These are phyloP conservation scores for Amyloporia xantha DNA, from an alignment of 768 basidiomycete genomes.

Conservation along the genomic window DNA sequence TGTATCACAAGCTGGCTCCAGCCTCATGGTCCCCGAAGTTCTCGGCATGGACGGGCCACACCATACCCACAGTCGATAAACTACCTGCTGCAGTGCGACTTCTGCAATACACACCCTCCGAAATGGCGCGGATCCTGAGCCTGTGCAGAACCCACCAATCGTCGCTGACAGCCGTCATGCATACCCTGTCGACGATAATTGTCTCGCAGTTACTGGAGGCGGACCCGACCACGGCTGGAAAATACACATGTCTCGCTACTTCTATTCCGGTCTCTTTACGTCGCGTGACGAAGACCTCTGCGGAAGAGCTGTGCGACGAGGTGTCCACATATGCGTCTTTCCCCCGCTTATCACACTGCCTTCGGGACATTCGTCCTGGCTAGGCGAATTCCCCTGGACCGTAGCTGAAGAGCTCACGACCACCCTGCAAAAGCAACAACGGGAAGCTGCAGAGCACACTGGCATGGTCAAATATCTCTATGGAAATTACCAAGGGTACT, in stretches of 20 bases:
- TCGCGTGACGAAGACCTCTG: slow-evolving; percentile 20
- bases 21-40: slow-evolving; percentile 19
- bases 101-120: slow-evolving; percentile 19
- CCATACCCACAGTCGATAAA: slow-evolving; percentile 14
- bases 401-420: slow-evolving; percentile 23
- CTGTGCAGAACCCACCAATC: slow-evolving; percentile 25
- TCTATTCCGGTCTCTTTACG: slow-evolving; percentile 31
- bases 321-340: slow-evolving; percentile 20
- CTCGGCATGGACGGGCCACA: slow-evolving; percentile 28
- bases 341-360: slow-evolving; percentile 12
- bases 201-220: slow-evolving; percentile 22
- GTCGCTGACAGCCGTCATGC: slow-evolving; percentile 28
- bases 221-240: not conserved
- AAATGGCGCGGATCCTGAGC: slow-evolving; percentile 17
- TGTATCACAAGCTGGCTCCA: slow-evolving; percentile 25
- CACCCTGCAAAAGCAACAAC: slow-evolving; percentile 18
- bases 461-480: slow-evolving; percentile 29
- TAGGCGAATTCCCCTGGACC: slow-evolving; percentile 22
- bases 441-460: slow-evolving; percentile 18
- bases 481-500: slow-evolving; percentile 24
- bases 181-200: slow-evolving; percentile 22
- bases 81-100: slow-evolving; percentile 23
- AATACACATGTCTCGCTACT: slow-evolving; percentile 9
- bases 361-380: not conserved
- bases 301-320: slow-evolving; percentile 28